Evolutionary conservation across 352 stramenopile species (phyloP), one percentile per base, ranked within the genome.

Genomic region (Pythium grandisporangium): DNA sequence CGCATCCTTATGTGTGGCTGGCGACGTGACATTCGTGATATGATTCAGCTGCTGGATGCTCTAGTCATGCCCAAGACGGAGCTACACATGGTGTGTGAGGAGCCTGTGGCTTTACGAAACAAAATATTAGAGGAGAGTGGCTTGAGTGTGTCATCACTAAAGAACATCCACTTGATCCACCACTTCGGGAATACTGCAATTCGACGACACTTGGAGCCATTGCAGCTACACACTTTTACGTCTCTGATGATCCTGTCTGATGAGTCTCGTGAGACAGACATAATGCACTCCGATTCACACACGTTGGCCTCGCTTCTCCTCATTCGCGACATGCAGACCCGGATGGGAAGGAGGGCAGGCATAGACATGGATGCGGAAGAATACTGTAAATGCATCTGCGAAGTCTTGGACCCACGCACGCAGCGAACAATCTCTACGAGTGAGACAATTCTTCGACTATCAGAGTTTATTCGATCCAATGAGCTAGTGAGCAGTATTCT

Each of bases 391-490:
- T 86, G 73, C 36, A 92, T 94, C 37, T 85, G 69, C 36, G 84
- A 94, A 45, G 90, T 94, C 41, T 53, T 95, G 7, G 81, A 95
- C 33, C 79, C 77, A n/a, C 57, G 81, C 3, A 95, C 82, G 21
- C 81, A 91, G 47, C 71, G 71, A 10, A 84, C 85, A 2, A 90
- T 94, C 27, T 76, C 74, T 3, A 84, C 63, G 6, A 88, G 73
- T 42, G 51, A 53, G 19, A 84, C 68, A 0, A 89, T 93, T 17
- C 53, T 84, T n/a, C 60, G 62, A 22, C 62, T 86, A 4, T 90
- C 74, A 1, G 78, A 91, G 19, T 95, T 93, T 45, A 87, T 95
- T 36, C 80, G 93, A 59, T 93, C 81, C 13, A 95, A 94, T 37
- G 73, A 94, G 38, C 62, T 94, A 10, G 66, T 94, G n/a, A 83